Conservation (phyloP, 495 filamentous ascomycete genomes). For the Jackrogersella minutella region DNA sequence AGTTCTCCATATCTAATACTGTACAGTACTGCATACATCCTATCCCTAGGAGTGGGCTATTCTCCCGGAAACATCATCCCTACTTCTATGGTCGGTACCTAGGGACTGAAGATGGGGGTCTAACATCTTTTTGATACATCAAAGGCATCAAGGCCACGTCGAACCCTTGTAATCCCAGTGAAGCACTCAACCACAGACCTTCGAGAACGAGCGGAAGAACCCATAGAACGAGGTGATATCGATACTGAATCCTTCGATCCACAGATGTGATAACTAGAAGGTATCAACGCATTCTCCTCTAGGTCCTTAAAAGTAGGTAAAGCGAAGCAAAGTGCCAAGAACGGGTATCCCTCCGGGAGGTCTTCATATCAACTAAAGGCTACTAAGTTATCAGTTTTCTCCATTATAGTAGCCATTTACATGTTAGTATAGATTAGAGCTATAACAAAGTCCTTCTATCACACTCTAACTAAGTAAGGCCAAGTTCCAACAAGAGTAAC, state of each 20-base stretch:
- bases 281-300: slow-evolving; percentile 2
- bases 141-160: too few relatives aligned
- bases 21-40: not conserved
- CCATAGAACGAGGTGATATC: not conserved
- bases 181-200: not conserved
- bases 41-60: too few relatives aligned
- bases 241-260: not conserved
- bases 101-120: not conserved
- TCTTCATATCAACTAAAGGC: slow-evolving; percentile 1
- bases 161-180: not conserved
- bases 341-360: slow-evolving; percentile 5
- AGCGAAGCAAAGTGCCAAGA: slow-evolving; percentile 1
- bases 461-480: too few relatives aligned
- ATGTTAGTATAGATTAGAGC: not conserved
- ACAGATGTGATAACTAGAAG: not conserved
- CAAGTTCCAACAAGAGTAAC: not conserved
- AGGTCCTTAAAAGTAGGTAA: not conserved
- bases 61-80: not conserved
- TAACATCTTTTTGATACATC: too few relatives aligned
- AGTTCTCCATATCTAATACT: too few relatives aligned
- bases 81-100: slow-evolving; percentile 7
- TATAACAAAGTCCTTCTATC: not conserved
- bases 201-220: slow-evolving; percentile 4
- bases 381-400: not conserved
- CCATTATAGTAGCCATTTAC: not conserved